A percentile compares a stretch with the other conserved stretches of the same genome.
Conservation (phyloP, 2,329 filamentous ascomycete genomes). For the Neonectria sp. region DNA sequence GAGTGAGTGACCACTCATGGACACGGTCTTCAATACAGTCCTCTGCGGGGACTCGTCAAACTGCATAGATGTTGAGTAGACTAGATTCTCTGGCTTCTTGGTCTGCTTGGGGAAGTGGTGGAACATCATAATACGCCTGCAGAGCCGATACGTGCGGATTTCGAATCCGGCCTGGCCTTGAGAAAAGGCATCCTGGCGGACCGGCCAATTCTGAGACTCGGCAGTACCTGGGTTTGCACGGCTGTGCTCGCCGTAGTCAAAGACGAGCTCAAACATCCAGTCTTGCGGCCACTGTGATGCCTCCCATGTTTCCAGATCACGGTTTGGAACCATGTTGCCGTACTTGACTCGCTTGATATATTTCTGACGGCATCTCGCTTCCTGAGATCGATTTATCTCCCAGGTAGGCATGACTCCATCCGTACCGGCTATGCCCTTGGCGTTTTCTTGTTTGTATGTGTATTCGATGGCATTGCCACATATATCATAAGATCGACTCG, state of each 20-base stretch:
- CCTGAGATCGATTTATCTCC: not conserved
- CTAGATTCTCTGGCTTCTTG: slow-evolving; percentile 40
- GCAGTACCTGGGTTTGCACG: slow-evolving; percentile 26
- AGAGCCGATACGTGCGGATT: slow-evolving; percentile 49
- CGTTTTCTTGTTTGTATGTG: slow-evolving; percentile 38
- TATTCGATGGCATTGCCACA: slow-evolving; percentile 44
- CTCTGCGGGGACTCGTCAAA: not conserved
- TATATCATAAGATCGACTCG: slow-evolving; percentile 36
- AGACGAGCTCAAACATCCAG: slow-evolving; percentile 53
- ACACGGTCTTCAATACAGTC: not conserved
- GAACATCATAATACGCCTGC: slow-evolving; percentile 52
- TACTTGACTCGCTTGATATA: slow-evolving; percentile 43
- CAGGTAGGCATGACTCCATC: too few relatives aligned
- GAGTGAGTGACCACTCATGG: too few relatives aligned
- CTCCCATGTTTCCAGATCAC: not conserved
- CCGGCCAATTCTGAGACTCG: slow-evolving; percentile 37
- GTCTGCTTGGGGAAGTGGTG: slow-evolving; percentile 50
- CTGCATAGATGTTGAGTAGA: not conserved
- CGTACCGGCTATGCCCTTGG: slow-evolving; percentile 16
- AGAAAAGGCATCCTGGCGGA: slow-evolving; percentile 51
- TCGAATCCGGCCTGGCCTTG: slow-evolving; percentile 48
- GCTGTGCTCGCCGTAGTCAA: slow-evolving; percentile 55
- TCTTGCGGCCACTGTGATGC: not conserved
- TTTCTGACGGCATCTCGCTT: not conserved
- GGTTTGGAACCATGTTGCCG: slow-evolving; percentile 32